These are phyloP conservation scores for Fagus crenata DNA, from an alignment of 306 rosid genomes.

Conservation along the genomic window DNA sequence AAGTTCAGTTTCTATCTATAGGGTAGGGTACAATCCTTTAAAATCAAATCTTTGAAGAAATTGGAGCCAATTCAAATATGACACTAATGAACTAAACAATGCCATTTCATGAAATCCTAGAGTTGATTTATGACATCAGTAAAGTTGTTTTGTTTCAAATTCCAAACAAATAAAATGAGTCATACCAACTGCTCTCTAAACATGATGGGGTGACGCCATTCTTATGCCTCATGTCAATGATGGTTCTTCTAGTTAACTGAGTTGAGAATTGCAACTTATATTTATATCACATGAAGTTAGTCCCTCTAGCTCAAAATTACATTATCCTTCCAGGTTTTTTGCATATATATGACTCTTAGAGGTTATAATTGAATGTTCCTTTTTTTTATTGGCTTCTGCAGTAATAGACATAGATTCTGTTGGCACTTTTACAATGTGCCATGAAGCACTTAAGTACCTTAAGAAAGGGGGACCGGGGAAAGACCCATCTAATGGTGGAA, in stretches of 20 bases:
- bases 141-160: not conserved
- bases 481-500: constrained; percentile 58
- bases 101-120: not conserved
- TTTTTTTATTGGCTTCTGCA: constrained; percentile 35
- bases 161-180: not conserved
- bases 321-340: not conserved
- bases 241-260: not conserved
- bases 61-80: not conserved
- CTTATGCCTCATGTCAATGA: not conserved
- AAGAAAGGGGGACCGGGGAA: constrained; percentile 88
- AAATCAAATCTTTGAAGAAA: not conserved
- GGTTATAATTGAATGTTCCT: not conserved
- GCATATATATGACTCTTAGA: not conserved
- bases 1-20: not conserved
- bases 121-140: not conserved
- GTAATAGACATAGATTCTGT: constrained; percentile 95
- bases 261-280: not conserved
- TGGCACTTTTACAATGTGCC: constrained; percentile 98
- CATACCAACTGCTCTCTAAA: not conserved
- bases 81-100: not conserved
- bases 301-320: not conserved
- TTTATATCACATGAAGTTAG: not conserved
- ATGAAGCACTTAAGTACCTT: constrained; percentile 81
- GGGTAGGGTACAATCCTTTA: not conserved
- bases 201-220: not conserved